A percentile compares a stretch with the other conserved stretches of the same genome.
phyloP scores from a whole-genome alignment of 148 eudicot species.

The Camellia lanceoleosa region DNA sequence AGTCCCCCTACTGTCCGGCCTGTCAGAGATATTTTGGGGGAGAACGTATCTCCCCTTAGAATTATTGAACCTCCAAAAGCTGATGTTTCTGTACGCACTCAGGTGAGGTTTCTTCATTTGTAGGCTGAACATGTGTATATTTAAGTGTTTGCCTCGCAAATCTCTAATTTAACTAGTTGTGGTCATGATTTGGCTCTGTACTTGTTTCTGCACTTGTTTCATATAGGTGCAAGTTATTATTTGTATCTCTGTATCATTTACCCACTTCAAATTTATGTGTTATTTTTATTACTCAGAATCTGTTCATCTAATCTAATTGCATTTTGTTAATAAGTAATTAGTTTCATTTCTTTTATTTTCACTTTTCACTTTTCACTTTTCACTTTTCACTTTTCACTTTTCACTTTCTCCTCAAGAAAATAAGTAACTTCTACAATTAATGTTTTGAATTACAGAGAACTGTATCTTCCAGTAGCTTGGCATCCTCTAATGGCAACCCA shows the following conservation, averaged over 20 bases:
- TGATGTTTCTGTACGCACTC: conserved; percentile 51
- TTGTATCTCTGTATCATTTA: not conserved
- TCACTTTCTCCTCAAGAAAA: not conserved
- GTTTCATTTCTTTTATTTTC: not conserved
- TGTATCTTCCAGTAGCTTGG: conserved; percentile 86
- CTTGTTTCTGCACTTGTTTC: too few species aligned
- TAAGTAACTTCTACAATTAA: not conserved
- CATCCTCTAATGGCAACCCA: conserved; percentile 69
- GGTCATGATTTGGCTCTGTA: not conserved
- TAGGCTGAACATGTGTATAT: not conserved
- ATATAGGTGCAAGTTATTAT: not conserved
- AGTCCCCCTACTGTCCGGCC: conserved; percentile 74
- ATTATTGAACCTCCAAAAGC: conserved; percentile 88
- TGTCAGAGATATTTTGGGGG: conserved; percentile 85
- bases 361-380: not conserved
- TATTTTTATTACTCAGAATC: not conserved
- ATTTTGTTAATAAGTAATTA: not conserved
- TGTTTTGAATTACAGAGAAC: conserved; percentile 60
- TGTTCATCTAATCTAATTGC: not conserved
- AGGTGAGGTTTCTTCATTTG: conserved; percentile 40
- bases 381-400: not conserved
- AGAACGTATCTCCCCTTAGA: conserved; percentile 65
- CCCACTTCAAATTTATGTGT: not conserved
- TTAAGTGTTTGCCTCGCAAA: not conserved
- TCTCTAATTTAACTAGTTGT: not conserved